These are phyloP conservation scores for Adansonia madagascariensis DNA, from an alignment of 441 rosid genomes.

Conservation along the genomic window DNA sequence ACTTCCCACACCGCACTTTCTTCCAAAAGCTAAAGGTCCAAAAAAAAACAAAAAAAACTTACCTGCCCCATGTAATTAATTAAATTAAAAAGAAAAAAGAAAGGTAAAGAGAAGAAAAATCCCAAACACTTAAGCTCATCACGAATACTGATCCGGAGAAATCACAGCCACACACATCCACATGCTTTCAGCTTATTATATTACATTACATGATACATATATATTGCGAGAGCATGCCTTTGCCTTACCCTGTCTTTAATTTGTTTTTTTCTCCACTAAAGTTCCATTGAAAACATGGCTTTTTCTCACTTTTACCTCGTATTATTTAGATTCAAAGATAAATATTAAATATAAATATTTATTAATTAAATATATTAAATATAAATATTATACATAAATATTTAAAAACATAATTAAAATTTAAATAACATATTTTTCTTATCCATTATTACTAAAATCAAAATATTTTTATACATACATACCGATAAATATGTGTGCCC, in stretches of 20 bases:
- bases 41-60: conserved; percentile 1
- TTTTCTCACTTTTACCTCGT: conserved; percentile 3
- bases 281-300: conserved; percentile 22
- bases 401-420: no score
- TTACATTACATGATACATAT: neutral
- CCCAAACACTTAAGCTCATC: neutral
- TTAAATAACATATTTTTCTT: no score
- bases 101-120: neutral
- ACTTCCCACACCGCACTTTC: conserved; percentile 35
- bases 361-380: no score
- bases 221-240: conserved; percentile 11
- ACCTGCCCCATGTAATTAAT: conserved; percentile 11
- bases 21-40: conserved; percentile 30
- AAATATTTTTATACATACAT: conserved; percentile 8
- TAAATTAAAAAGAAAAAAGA: neutral
- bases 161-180: conserved; percentile 13
- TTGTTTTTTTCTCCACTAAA: conserved; percentile 24
- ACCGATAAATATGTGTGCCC: neutral
- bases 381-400: no score
- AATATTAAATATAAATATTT: no score
- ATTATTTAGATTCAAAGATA: no score
- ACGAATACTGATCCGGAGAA: conserved; percentile 26
- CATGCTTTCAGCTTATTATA: conserved; percentile 25
- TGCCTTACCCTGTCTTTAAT: conserved; percentile 26
- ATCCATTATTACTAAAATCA: neutral